Base-by-base conservation (phyloP, 208 protist species). In the Leishmania mexicana region DNA sequence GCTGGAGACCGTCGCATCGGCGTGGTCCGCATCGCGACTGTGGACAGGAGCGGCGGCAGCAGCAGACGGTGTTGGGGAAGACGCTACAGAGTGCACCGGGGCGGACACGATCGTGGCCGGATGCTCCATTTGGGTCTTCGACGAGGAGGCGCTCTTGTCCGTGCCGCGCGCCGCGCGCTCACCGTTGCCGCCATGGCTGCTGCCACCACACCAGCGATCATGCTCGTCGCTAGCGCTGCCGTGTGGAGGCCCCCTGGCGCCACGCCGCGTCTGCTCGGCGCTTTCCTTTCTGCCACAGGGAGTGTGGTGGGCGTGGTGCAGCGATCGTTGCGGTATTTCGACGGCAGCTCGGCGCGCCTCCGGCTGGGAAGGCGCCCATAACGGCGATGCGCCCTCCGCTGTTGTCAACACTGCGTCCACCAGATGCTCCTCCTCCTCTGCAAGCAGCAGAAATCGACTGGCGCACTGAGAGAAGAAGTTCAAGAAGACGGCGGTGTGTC, bases 401-500 rank as follows among this genome's bases (percentile, higher is more conserved):
- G 73, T 31, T 0, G 51, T 47, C 51, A 11, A 31, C 51, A 40
- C 54, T 19, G 54, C 38, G 28, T 31, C 54, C 28, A n/a, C 75
- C 57, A 31, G n/a, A 24, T 51, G 24, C 10, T 24, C 4, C 49
- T 81, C 78, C 74, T 47, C 73, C 57, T 79, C 24, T 15, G 78
- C 82, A 6, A 85, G 77, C 19, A 21, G 62, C 4, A 85, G 54
- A 47, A 78, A 85, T 10, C 74, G 82, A 0, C 45, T 53, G 15
- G 82, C 82, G 24, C 82, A 82, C 54, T 75, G n/a, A 15, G 82
- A 72, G 38, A 85, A 81, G 35, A 82, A 81, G 21, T 6, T 21
- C 35, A 85, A 45, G 67, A 81, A 85, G 28, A 85, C 82, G 1
- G 82, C 53, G 11, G 72, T 85, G 74, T 85, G 82, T 35, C 71